Conservation (phyloP, 2,329 filamentous ascomycete species). For the Epichloe brachyelytri region DNA sequence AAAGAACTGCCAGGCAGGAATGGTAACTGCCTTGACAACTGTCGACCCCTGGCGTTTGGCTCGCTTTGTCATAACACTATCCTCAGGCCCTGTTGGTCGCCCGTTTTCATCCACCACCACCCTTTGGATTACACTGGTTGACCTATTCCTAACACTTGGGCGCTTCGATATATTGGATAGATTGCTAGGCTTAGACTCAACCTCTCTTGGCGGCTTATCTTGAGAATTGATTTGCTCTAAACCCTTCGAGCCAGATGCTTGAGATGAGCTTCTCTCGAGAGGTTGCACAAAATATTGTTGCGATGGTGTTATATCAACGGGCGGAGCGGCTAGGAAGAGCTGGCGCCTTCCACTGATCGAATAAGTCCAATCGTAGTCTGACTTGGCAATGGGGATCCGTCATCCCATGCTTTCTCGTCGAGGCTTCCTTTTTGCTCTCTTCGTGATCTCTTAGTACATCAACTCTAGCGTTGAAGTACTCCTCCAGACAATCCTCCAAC, state of each 20-base stretch:
- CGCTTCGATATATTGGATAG: conserved; percentile 1
- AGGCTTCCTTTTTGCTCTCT: conserved; percentile 34
- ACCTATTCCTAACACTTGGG: conserved; percentile 29
- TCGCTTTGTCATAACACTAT: conserved; percentile 28
- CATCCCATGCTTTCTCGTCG: conserved; percentile 15
- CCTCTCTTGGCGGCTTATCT: neutral
- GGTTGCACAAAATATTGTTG: conserved; percentile 1
- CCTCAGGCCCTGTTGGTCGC: conserved; percentile 28
- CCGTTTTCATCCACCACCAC: conserved; percentile 40
- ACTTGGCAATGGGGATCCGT: conserved; percentile 14
- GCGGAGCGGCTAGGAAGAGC: conserved; percentile 23
- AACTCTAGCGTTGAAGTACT: conserved; percentile 89
- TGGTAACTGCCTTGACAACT: conserved; percentile 69
- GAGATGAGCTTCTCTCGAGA: neutral
- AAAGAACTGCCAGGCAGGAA: conserved; percentile 97
- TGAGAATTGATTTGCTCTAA: neutral
- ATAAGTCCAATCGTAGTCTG: conserved; percentile 22
- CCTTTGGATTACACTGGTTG: conserved; percentile 49
- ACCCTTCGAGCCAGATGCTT: neutral
- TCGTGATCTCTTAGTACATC: conserved; percentile 67
- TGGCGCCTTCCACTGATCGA: conserved; percentile 19
- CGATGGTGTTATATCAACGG: conserved; percentile 17
- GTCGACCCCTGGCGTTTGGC: conserved; percentile 33
- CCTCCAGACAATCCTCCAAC: conserved; percentile 81
- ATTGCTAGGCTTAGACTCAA: neutral